These are phyloP conservation scores for Berberis vulgaris DNA, from an alignment of 164 flowering plant species.

Conservation along the genomic window DNA sequence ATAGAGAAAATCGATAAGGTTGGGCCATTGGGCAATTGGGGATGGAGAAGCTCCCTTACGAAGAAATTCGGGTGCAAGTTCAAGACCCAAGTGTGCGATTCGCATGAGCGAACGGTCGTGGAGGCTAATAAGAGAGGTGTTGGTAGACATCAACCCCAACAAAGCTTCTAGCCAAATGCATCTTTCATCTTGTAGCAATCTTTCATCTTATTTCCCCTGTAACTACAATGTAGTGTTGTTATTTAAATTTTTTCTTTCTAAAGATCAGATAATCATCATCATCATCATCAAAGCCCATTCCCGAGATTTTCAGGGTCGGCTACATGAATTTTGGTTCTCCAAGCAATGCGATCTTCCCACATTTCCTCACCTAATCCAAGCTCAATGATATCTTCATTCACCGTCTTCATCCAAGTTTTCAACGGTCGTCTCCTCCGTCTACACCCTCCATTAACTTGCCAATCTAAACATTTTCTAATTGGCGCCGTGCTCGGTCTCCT, in stretches of 20 bases:
- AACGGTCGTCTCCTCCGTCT: too few species aligned
- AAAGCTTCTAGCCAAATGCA: not conserved
- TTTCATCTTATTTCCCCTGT: not conserved
- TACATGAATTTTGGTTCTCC: too few species aligned
- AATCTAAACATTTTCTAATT: too few species aligned
- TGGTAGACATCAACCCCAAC: conserved; percentile 1
- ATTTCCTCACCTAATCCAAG: too few species aligned
- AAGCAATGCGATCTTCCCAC: too few species aligned
- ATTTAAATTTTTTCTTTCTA: not conserved
- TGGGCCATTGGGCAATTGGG: conserved; percentile 7
- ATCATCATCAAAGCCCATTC: too few species aligned
- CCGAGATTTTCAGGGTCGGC: too few species aligned
- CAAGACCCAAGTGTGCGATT: conserved; percentile 94
- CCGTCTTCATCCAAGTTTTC: too few species aligned
- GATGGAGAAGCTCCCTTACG: conserved; percentile 45
- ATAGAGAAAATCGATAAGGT: conserved; percentile 59
- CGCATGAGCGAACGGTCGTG: conserved; percentile 61
- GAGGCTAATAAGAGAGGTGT: conserved; percentile 29
- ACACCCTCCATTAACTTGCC: too few species aligned
- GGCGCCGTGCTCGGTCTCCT: too few species aligned
- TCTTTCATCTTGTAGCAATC: not conserved
- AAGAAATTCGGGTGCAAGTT: conserved; percentile 80
- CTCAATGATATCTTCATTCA: too few species aligned
- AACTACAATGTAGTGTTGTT: not conserved
- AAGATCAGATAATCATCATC: not conserved